phyloP scores from a whole-genome alignment of 257 asterid genomes.

The Datura wrightii region DNA sequence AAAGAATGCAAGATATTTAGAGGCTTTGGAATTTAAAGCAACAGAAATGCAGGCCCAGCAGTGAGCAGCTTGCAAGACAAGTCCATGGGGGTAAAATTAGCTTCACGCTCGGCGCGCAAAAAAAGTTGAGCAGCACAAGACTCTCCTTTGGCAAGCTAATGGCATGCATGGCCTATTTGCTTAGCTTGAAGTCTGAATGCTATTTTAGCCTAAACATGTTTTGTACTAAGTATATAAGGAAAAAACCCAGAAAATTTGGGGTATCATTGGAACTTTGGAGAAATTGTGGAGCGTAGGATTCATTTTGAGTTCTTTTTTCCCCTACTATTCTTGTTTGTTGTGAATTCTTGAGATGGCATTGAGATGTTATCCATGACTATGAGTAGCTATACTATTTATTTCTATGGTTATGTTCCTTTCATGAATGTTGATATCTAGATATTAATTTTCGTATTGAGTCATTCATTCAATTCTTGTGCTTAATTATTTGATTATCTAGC shows the following conservation, averaged over 20 bases:
- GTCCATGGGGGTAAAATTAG: not conserved
- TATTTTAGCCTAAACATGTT: not conserved
- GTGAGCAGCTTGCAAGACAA: not conserved
- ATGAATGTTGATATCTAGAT: not conserved
- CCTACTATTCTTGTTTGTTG: not conserved
- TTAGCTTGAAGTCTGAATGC: not conserved
- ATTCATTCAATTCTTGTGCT: not conserved
- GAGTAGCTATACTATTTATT: conserved; percentile 6
- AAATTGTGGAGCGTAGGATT: not conserved
- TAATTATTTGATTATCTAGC: not conserved
- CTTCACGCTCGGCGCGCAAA: not conserved
- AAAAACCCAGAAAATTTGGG: not conserved
- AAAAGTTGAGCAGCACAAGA: not conserved
- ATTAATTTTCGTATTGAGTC: not conserved
- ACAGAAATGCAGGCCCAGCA: not conserved
- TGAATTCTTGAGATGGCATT: not conserved
- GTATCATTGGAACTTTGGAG: not conserved
- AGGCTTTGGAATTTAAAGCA: not conserved
- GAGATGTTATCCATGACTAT: not conserved
- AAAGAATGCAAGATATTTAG: not conserved
- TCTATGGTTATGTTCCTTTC: not conserved
- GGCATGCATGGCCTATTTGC: conserved; percentile 2
- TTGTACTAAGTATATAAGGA: not conserved
- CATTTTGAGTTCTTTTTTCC: not conserved
- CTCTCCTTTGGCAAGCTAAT: not conserved